A percentile compares a stretch with the other conserved stretches of the same genome.
These are phyloP conservation scores for Themeda triandra DNA, from an alignment of 176 grass and related monocot species.

Conservation along the genomic window DNA sequence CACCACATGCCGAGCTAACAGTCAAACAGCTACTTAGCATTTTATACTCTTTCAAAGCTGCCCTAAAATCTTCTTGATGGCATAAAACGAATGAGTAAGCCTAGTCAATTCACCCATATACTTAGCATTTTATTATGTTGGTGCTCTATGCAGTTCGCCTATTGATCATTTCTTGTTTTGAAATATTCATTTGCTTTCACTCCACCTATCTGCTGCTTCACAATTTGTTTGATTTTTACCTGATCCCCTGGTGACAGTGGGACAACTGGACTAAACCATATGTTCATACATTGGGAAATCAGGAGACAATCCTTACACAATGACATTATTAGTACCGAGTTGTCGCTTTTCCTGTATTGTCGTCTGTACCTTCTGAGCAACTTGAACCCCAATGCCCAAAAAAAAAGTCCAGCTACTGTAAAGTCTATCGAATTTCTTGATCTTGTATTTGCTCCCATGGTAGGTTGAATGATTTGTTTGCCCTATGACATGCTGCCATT, in stretches of 20 bases:
- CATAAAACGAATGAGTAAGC: too few relatives aligned
- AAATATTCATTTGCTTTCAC: background rate
- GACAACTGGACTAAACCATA: too few relatives aligned
- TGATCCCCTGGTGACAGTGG: too few relatives aligned
- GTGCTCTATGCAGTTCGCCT: background rate
- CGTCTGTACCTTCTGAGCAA: background rate
- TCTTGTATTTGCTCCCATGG: background rate
- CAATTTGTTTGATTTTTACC: background rate
- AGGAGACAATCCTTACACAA: background rate
- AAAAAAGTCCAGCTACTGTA: too few relatives aligned
- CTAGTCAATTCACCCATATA: background rate
- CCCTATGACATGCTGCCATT: background rate
- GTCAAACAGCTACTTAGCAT: background rate
- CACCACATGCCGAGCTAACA: background rate
- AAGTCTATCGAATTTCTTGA: background rate
- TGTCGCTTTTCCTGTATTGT: background rate
- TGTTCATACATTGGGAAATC: background rate
- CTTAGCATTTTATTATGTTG: background rate
- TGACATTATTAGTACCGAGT: background rate
- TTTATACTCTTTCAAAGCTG: background rate
- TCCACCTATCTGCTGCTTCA: background rate
- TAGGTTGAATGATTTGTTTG: constrained; percentile 7
- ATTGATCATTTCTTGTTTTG: background rate
- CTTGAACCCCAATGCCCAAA: background rate
- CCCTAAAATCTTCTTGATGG: background rate